Conservation (phyloP, 2,329 filamentous ascomycete species). For the Xylaria sp. region DNA sequence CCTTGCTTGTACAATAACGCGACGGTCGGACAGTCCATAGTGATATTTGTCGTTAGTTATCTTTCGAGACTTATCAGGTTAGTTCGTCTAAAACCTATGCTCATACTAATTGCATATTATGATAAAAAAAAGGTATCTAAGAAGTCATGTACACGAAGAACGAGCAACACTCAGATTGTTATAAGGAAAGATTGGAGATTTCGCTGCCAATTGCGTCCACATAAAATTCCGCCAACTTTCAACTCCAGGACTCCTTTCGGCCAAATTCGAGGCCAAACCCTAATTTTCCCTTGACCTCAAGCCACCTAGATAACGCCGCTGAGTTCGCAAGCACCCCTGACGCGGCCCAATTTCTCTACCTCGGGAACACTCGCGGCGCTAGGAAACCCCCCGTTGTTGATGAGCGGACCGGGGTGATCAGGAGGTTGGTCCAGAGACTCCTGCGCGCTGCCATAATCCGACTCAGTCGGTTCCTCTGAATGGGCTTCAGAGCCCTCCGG, state of each 20-base stretch:
- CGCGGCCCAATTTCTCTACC: background rate
- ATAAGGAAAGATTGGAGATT: background rate
- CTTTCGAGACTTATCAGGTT: background rate
- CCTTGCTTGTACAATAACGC: too few species aligned
- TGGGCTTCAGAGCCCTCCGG: conserved; percentile 70
- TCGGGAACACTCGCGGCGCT: conserved; percentile 30
- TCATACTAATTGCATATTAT: background rate
- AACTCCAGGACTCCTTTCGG: background rate
- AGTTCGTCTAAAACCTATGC: background rate
- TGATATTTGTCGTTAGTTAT: too few species aligned
- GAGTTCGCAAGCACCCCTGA: conserved; percentile 48
- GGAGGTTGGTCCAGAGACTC: conserved; percentile 61
- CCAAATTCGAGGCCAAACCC: background rate
- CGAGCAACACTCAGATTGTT: background rate
- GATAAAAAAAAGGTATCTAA: background rate
- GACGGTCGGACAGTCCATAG: too few species aligned
- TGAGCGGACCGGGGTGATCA: conserved; percentile 27
- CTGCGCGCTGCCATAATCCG: conserved; percentile 58
- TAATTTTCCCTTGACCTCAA: background rate
- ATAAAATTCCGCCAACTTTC: background rate
- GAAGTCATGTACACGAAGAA: background rate
- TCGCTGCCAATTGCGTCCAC: background rate
- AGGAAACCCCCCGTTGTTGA: conserved; percentile 23
- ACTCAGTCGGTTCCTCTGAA: conserved; percentile 62
- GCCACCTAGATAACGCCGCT: conserved; percentile 38